Conservation (phyloP, 2,329 filamentous ascomycete genomes). For the Myriosclerotinia duriaeana region DNA sequence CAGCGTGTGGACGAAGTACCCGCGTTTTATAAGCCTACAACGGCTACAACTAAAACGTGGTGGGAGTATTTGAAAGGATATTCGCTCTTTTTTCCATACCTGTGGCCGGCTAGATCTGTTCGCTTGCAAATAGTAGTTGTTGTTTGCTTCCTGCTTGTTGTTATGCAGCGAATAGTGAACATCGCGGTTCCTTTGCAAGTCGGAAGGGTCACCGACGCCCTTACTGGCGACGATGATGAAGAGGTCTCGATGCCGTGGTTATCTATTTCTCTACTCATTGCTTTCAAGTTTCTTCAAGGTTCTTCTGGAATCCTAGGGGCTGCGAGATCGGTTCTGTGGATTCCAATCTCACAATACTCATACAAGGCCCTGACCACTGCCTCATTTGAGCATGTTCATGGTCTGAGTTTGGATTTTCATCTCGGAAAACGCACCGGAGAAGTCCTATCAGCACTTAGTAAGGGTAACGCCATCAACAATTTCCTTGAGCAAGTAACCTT, state of each 20-base stretch:
- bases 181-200: constrained; percentile 81
- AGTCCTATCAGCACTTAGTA: constrained; percentile 91
- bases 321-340: constrained; percentile 81
- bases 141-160: constrained; percentile 76
- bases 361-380: constrained; percentile 92
- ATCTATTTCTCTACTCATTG: constrained; percentile 72
- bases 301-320: constrained; percentile 85
- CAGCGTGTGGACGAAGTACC: constrained; percentile 58
- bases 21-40: constrained; percentile 86
- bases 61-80: constrained; percentile 95
- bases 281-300: constrained; percentile 80
- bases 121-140: constrained; percentile 76
- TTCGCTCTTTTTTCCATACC: constrained; percentile 89
- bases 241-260: constrained; percentile 61
- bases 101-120: constrained; percentile 84
- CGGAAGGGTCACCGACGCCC: constrained; percentile 72
- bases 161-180: constrained; percentile 81
- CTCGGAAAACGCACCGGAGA: constrained; percentile 95
- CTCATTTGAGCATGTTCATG: constrained; percentile 95
- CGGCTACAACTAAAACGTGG: constrained; percentile 85
- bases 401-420: constrained; percentile 92
- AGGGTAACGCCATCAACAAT: constrained; percentile 92
- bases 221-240: constrained; percentile 58
- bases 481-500: constrained; percentile 97
- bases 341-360: constrained; percentile 94